These are phyloP conservation scores for Umbelopsis sp. DNA, from an alignment of 371 early-diverging fungal species.

Conservation along the genomic window DNA sequence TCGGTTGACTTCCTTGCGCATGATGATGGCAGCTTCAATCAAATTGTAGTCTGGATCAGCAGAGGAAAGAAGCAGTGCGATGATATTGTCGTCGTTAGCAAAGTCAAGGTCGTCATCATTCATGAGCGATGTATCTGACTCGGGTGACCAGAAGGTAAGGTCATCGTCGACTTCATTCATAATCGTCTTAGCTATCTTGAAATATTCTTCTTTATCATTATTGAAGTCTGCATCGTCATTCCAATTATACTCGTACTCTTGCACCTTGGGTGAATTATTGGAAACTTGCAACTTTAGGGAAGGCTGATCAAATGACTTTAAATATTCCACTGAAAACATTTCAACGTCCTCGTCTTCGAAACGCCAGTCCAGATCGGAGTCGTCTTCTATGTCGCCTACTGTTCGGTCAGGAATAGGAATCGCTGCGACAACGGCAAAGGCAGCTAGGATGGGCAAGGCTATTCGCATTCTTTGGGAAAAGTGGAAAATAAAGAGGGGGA, in stretches of 20 bases:
- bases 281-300: not conserved
- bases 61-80: conserved; percentile 7
- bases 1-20: conserved; percentile 9
- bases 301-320: not conserved
- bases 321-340: conserved; percentile 9
- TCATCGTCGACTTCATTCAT: not conserved
- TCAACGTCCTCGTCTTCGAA: conserved; percentile 11
- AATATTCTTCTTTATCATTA: not conserved
- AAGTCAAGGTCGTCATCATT: conserved; percentile 10
- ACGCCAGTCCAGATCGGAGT: conserved; percentile 1
- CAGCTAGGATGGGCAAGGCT: conserved; percentile 11
- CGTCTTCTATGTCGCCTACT: not conserved
- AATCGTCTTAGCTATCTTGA: not conserved
- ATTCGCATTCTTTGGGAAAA: not conserved
- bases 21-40: conserved; percentile 10
- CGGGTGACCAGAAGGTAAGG: not conserved
- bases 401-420: not conserved
- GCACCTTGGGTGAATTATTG: not conserved
- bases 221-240: not conserved
- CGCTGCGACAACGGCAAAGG: not conserved
- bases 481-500: not conserved
- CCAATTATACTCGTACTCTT: not conserved
- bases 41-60: conserved; percentile 8
- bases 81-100: conserved; percentile 3
- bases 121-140: not conserved